A percentile compares a stretch with the other conserved stretches of the same genome.
Evolutionary conservation across 805 yeast genomes (phyloP).

Genomic region (Kazachstania psychrophila): DNA sequence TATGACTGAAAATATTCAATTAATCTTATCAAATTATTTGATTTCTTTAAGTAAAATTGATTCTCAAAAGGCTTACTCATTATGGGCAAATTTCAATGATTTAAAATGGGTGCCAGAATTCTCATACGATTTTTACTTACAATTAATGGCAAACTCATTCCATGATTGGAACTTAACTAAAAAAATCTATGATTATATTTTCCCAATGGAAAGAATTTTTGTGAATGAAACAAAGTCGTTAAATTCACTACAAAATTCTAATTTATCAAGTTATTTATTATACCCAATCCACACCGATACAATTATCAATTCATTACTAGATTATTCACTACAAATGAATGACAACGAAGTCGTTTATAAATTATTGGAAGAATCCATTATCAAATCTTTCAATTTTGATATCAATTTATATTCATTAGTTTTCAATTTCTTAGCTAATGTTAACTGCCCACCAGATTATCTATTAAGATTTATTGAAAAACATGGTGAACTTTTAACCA

Average conservation of each 20-base stretch:
- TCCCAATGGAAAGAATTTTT: conserved; percentile 26
- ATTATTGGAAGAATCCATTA: conserved; percentile 33
- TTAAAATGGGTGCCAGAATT: conserved; percentile 36
- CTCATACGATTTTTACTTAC: conserved; percentile 32
- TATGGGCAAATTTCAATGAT: conserved; percentile 32
- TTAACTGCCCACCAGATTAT: conserved; percentile 27
- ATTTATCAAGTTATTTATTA: conserved; percentile 16
- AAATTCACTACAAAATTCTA: background rate
- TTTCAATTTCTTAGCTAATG: conserved; percentile 27
- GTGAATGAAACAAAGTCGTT: conserved; percentile 1
- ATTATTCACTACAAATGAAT: conserved; percentile 23
- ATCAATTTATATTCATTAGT: conserved; percentile 27
- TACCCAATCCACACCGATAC: conserved; percentile 21
- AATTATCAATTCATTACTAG: conserved; percentile 19
- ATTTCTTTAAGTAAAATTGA: conserved; percentile 31
- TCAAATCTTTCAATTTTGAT: conserved; percentile 29
- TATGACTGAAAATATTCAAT: conserved; percentile 30
- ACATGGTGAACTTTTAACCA: conserved; percentile 24
- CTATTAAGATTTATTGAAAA: conserved; percentile 26
- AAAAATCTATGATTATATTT: conserved; percentile 32
- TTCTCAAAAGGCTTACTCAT: conserved; percentile 28
- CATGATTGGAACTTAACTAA: conserved; percentile 28
- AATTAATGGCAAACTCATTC: conserved; percentile 29
- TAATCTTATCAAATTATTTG: conserved; percentile 38
- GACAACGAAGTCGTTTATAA: conserved; percentile 30